phyloP scores from a whole-genome alignment of 2,329 filamentous ascomycete species.

The Fusarium devonianum region DNA sequence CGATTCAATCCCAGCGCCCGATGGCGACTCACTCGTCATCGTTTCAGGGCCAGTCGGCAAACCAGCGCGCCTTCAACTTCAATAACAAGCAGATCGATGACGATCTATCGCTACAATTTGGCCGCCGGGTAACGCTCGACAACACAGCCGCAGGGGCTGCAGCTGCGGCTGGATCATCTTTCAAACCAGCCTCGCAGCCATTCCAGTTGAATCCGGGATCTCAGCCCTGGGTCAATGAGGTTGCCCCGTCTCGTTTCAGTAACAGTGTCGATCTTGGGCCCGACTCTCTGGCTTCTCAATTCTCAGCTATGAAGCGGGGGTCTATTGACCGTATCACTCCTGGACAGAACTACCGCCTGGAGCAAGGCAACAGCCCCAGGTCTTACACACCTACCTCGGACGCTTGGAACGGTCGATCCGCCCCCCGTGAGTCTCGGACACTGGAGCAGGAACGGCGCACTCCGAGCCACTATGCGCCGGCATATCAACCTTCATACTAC shows the following conservation, averaged over 20 bases:
- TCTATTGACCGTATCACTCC: constrained; percentile 52
- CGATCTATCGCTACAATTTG: constrained; percentile 47
- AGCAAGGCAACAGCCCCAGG: constrained; percentile 39
- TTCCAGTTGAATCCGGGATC: constrained; percentile 59
- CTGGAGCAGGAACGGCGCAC: constrained; percentile 51
- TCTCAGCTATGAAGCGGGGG: constrained; percentile 45
- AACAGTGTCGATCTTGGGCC: constrained; percentile 44
- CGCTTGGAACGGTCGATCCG: constrained; percentile 49
- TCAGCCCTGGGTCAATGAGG: constrained; percentile 54
- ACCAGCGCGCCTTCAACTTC: constrained; percentile 47
- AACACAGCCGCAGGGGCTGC: constrained; percentile 33
- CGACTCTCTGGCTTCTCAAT: constrained; percentile 43
- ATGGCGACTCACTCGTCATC: constrained; percentile 55
- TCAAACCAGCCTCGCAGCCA: constrained; percentile 45
- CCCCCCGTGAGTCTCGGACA: constrained; percentile 46
- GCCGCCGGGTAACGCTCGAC: constrained; percentile 46
- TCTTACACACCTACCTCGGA: constrained; percentile 46
- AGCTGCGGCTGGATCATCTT: constrained; percentile 27
- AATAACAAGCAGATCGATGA: constrained; percentile 51
- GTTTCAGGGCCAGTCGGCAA: constrained; percentile 53
- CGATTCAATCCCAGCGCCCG: constrained; percentile 57
- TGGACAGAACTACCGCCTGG: constrained; percentile 41
- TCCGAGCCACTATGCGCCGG: constrained; percentile 42
- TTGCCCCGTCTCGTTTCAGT: constrained; percentile 34
- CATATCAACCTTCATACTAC: constrained; percentile 45